Conservation (phyloP, 2,329 filamentous ascomycete genomes). For the Geosmithia putterillii region DNA sequence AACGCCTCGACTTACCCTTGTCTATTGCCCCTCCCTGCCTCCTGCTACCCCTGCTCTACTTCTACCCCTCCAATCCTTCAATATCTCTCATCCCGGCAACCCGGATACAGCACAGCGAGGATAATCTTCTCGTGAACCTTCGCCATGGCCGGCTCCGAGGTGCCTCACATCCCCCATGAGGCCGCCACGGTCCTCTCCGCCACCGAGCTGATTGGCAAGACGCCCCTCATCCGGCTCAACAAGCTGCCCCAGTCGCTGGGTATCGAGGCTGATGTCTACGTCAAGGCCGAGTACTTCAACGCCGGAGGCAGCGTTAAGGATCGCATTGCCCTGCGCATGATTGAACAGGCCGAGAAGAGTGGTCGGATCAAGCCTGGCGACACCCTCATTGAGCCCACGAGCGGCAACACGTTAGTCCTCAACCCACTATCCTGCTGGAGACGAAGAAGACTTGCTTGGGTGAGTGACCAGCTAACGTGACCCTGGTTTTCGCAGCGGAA, state of each 20-base stretch:
- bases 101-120: background rate
- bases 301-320: constrained; percentile 91
- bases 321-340: constrained; percentile 91
- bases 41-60: background rate
- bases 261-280: constrained; percentile 80
- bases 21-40: background rate
- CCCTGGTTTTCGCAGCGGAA: constrained; percentile 57
- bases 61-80: background rate
- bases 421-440: background rate
- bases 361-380: constrained; percentile 95
- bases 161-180: constrained; percentile 18
- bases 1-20: background rate
- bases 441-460: too few species aligned
- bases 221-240: constrained; percentile 88
- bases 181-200: constrained; percentile 44
- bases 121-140: too few species aligned
- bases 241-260: constrained; percentile 84
- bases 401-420: constrained; percentile 65
- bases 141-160: constrained; percentile 9
- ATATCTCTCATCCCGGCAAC: background rate
- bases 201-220: constrained; percentile 85
- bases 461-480: too few species aligned
- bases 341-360: constrained; percentile 83
- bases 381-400: constrained; percentile 94
- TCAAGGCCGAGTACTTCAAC: constrained; percentile 88